Evolutionary conservation across 768 basidiomycete genomes (phyloP), one percentile per base, ranked within the genome.

Genomic region (Pulveroboletus frians): DNA sequence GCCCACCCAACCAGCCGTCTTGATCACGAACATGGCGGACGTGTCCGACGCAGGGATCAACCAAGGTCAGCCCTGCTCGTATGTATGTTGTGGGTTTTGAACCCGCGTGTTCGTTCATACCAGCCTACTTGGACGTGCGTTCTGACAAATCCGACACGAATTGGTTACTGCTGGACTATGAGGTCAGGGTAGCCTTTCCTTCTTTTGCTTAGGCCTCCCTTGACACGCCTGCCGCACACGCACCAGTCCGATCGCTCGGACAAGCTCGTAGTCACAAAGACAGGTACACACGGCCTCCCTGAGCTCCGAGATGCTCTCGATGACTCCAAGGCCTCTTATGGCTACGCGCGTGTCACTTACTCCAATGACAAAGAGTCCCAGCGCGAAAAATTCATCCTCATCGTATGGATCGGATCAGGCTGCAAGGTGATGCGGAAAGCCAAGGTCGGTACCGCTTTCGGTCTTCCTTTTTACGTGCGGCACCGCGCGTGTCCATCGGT

Each of bases 361-460:
- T 75, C 87, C 46, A 92, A 88, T 65, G 89, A 92, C 73, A 87
- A 85, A 67, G 86, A 92, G 70, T 85, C 84, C 37, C 78, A 72
- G 65, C 80, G 93, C 50, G 88, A 94, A 76, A 96, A 95, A 76
- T 89, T 91, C 71, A 79, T 88, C 57, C 78, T 91, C 61, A 76
- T 91, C 65, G 76, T 81, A 39, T 91, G 88, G 88, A 92, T 91
- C 69, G 89, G 90, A 38, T 72, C 79, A 17, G 69, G 72, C 36
- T 88, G 90, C 71, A 92, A 91, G 72, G 78, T 93, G 54, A 92
- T 95, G 92, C 78, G 93, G 53, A 87, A 84, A 72, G 93, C 85
- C 37, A 94, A 92, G 83, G 88, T 89, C 49, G 56, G 77, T 69
- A 26, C 23, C 23, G 23, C 34, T 34, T 14, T 40, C 40, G 30